These are phyloP conservation scores for Dothistroma septosporum DNA, from an alignment of 2,329 filamentous ascomycete species.

Conservation along the genomic window DNA sequence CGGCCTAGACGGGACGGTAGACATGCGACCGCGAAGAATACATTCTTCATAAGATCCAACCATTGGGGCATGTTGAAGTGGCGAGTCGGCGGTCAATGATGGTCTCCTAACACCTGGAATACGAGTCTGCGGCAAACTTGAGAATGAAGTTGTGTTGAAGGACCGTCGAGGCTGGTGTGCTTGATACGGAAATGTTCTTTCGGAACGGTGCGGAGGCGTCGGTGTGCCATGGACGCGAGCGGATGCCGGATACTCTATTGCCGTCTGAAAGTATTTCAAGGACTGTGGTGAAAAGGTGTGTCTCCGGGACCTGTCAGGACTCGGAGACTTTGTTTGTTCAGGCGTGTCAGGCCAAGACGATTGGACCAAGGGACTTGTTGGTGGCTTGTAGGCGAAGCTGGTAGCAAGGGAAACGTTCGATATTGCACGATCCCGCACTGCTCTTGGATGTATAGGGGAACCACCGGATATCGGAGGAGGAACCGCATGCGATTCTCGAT, in stretches of 20 bases:
- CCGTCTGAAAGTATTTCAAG: conserved; percentile 49
- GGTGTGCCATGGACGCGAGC: conserved; percentile 23
- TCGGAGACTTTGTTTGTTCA: conserved; percentile 35
- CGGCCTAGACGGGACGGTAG: conserved; percentile 86
- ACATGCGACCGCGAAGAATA: conserved; percentile 92
- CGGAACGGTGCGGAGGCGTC: conserved; percentile 51
- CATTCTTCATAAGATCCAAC: conserved; percentile 98
- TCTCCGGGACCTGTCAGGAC: conserved; percentile 54
- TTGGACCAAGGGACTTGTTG: conserved; percentile 87
- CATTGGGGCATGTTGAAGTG: conserved; percentile 86
- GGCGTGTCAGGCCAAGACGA: conserved; percentile 32
- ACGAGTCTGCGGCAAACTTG: conserved; percentile 43
- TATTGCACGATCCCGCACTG: conserved; percentile 38
- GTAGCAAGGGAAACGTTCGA: conserved; percentile 65
- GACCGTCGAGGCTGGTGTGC: conserved; percentile 75
- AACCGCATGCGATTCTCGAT: conserved; percentile 21
- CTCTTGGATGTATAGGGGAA: conserved; percentile 39
- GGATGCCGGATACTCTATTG: conserved; percentile 33
- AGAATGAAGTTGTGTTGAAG: conserved; percentile 54
- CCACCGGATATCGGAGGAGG: conserved; percentile 5
- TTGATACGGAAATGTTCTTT: conserved; percentile 63
- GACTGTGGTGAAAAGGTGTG: conserved; percentile 67
- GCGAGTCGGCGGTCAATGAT: conserved; percentile 70
- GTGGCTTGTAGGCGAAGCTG: conserved; percentile 78
- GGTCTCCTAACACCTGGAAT: conserved; percentile 56